A percentile compares a stretch with the other conserved stretches of the same genome.
Conservation (phyloP, 2,329 filamentous ascomycete species). For the Blastomyces parvus region DNA sequence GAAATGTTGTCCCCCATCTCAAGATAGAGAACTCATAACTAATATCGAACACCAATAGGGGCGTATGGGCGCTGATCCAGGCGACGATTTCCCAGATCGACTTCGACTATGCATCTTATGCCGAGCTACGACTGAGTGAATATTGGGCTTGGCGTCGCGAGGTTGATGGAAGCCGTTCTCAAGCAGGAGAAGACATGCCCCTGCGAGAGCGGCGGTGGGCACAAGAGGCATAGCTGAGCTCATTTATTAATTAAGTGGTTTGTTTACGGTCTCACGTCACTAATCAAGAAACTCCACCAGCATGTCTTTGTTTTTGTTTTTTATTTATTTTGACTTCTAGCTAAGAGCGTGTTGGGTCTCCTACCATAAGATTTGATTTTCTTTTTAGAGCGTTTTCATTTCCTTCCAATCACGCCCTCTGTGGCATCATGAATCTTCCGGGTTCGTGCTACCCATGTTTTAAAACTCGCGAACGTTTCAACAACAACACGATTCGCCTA, state of each 20-base stretch:
- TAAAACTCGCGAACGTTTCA: constrained; percentile 10
- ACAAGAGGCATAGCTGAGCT: constrained; percentile 35
- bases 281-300: neutral
- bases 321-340: neutral
- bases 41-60: constrained; percentile 47
- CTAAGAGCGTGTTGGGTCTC: neutral
- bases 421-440: neutral
- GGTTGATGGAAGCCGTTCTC: constrained; percentile 51
- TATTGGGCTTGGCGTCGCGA: constrained; percentile 89
- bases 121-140: constrained; percentile 74
- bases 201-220: constrained; percentile 75
- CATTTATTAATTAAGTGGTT: neutral
- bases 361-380: neutral
- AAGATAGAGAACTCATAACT: neutral
- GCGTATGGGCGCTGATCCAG: constrained; percentile 93
- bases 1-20: neutral
- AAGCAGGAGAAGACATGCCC: constrained; percentile 51
- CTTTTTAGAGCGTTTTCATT: neutral
- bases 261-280: neutral
- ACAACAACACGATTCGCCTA: constrained; percentile 9
- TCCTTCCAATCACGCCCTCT: neutral
- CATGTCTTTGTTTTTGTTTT: neutral
- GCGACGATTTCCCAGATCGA: constrained; percentile 89
- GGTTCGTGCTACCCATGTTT: neutral
- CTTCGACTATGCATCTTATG: constrained; percentile 91